Evolutionary conservation across 2,329 filamentous ascomycete species (phyloP), one percentile per base, ranked within the genome.

Genomic region (Hypoxylon sp.): DNA sequence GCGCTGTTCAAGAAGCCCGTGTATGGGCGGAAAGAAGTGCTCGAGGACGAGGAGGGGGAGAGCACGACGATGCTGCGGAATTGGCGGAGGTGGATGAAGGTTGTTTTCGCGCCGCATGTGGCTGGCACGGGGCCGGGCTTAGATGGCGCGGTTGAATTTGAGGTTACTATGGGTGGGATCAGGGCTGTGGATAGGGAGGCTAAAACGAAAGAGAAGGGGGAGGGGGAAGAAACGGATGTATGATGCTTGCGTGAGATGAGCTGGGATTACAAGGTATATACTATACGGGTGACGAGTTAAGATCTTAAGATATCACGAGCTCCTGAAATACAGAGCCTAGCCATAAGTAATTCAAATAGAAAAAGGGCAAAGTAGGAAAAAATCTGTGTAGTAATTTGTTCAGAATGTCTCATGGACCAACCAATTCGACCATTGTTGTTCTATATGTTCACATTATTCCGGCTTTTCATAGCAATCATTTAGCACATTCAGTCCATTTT

Each of bases 81-180:
- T 34, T 94, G 92, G 89, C 86, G 86, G 69, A 84, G 95, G 64
- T 93, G 89, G 83, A 89, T 97, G 85, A 97, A 94, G 79, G 87
- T 98, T 7, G 95, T 97, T 0, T 98, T 97, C 82, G 91, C 93
- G 52, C 87, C 92, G 1, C 96, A 97, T 86, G 87, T 87, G 3
- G 80, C 82, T 2, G 85, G 85, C 1, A 83, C 82, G 67, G 82
- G 86, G 14, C 77, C 84, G 57, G 82, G 84, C 10, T 69, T 85
- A 58, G 75, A 80, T 1, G 82, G 81, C 6, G 88, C 87, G 13
- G 83, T 90, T 3, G 90, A 93, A 75, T 97, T 94, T 78, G 90
- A 94, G 78, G 90, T 98, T 62, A 89, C 85, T 73, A 87, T 86
- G 75, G 89, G 87, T 0, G 93, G 93, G 0, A 58, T 91, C 11